Evolutionary conservation across 345 rosid genomes (phyloP), one percentile per base, ranked within the genome.

Genomic region (Trapa incisa): DNA sequence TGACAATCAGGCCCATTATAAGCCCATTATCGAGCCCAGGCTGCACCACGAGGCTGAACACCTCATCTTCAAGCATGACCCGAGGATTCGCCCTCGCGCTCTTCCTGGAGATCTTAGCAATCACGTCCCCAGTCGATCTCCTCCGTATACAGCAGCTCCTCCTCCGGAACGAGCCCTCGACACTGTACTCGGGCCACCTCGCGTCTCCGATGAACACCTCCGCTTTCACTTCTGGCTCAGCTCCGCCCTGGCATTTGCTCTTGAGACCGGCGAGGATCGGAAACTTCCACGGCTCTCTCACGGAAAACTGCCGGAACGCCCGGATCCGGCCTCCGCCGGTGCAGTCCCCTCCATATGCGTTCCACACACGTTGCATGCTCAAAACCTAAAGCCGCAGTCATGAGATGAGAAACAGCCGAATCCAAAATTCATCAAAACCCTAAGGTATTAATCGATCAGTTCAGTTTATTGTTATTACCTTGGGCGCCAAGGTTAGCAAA

Each of bases 321-420:
- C 45, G 62, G 17, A 48, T 43, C 66, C 61, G 38, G 16, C 15
- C 73, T 39, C 68, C 69, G 5, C 57, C 37, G 2, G 35, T 71
- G 29, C 64, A 71, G 62, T 81, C 80, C 65, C 74, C 87, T 38
- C 67, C 67, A 43, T 76, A 84, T 2, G 80, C 88, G 37, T 74
- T 78, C 88, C 88, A 84, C 63, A 71, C 82, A 39, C 68, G 11
- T 3, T 72, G 82, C 81, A 76, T 56, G 64, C 85, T 81, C 68
- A 81, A 29, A 41, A 62, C 71, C 86, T 80, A 77, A 0, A 5
- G 33, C 6, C 33, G 36, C 48, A 45, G 48, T 1, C 5, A 45
- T 45, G 12, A 6, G 11, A 45, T 41, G 43, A 41, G 43, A 41
- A 41, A 3, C 43, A 22, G 43, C 43, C 6, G 4, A 45, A 45